Evolutionary conservation across 1,284 basidiomycete species (phyloP), one percentile per base, ranked within the genome.

Genomic region (Cutaneotrichosporon sp.): DNA sequence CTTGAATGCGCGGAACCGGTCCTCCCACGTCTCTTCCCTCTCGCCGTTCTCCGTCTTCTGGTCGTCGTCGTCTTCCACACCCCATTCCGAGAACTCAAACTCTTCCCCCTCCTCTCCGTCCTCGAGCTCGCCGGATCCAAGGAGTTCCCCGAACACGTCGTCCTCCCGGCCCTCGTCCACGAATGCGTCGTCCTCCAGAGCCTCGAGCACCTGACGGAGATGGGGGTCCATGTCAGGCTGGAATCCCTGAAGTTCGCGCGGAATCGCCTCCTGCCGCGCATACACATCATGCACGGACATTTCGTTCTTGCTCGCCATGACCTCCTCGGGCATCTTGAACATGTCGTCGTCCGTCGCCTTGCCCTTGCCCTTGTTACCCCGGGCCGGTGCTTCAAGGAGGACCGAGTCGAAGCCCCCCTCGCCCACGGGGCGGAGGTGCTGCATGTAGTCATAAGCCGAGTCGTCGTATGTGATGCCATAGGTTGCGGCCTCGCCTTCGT

Each of bases 381-480:
- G 69, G 76, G n/a, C n/a, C n/a, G 85, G 84, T 16, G 85, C 88
- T 60, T 88, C 85, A 41, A 93, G 79, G 57, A 90, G 79, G 32
- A 72, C 63, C 3, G 64, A 64, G n/a, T 75, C 74, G 20, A 59
- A 49, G 4, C 85, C 87, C 35, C 87, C 87, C 66, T 86, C 84
- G 4, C 89, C 90, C 37, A 90, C 82, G 1, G 82, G 68, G 20
- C 88, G 84, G 32, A 99, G 80, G 76, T 99, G 96, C 75, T 94
- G 87, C 90, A 97, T 94, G 78, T 99, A 99, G 74, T 99, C 90
- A 78, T 99, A 99, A 52, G 90, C 82, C n/a, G 90, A 89, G 68
- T 99, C 94, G 76, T 98, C 93, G 77, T 84, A 98, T 76, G 91
- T 92, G 67, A 99, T 79, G 10, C 92, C 94, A 72, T 97, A 96